Base-by-base conservation (phyloP, 1,284 basidiomycete genomes). In the Cerioporus squamosus region DNA sequence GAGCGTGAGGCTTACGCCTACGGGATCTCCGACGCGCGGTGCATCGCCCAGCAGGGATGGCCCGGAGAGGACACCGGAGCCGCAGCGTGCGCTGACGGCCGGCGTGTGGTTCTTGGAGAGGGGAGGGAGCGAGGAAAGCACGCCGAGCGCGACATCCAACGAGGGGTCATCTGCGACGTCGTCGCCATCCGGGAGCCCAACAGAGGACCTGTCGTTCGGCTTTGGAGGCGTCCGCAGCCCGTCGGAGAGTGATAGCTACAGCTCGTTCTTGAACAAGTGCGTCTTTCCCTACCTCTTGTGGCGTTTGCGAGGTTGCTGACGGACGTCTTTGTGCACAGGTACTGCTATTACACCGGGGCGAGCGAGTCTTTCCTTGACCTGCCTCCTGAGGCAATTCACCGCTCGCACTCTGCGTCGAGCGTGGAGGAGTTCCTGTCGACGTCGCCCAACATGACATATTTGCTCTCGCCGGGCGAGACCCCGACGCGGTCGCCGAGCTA, bases 341-440 rank as follows among this genome's bases (percentile, higher is more conserved):
- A 88, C 70, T 91, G 90, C 76, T 92, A 91, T 73, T 92, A 83
- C 72, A 91, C 90, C 0, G 89, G 89, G 9, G 56, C 72, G 17
- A 53, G 51, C 7, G 75, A 75, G 18, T 62, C 75, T 2, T 46
- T 70, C 51, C 61, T 71, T 29, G 71, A 72, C 40, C 68, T 69
- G n/a, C 61, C 70, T 3, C 59, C 72, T 9, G 75, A 75, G 39
- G 52, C 48, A 5, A 66, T 83, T 14, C 76, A 81, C 24, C 81
- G 84, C 42, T 81, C 85, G 40, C 81, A 82, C 18, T 85, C 84
- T 6, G 77, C 76, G 5, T 84, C 83, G 29, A 84, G 79, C 64
- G 74, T 87, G 14, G 83, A 85, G 58, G 82, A 77, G 43, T 74
- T 81, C 48, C 65, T 84, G 20, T 71, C 72, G 4, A 44, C 36